Percentiles rank a stretch among this genome's conserved stretches.
Conservation (phyloP, 148 eudicot species). For the Camellia sinensis region DNA sequence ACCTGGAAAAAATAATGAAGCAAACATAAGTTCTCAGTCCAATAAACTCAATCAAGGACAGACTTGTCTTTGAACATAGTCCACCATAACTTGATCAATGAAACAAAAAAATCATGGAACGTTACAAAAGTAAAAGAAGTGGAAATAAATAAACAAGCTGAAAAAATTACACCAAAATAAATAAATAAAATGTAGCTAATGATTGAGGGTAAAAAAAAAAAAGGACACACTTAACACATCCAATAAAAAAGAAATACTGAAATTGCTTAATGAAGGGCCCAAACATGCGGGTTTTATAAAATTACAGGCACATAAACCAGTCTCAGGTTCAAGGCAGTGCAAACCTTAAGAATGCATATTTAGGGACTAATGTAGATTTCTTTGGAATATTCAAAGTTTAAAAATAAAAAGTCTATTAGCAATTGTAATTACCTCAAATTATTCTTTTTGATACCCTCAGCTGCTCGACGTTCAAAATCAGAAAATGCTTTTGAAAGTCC, state of each 20-base stretch:
- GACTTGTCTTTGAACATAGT: neutral
- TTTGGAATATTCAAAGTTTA: neutral
- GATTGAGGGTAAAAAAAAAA: neutral
- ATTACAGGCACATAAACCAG: neutral
- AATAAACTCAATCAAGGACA: neutral
- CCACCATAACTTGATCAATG: neutral
- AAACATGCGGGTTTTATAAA: neutral
- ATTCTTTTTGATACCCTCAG: conserved; percentile 36
- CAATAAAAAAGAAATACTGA: neutral
- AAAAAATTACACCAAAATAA: neutral
- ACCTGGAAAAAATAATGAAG: conserved; percentile 34
- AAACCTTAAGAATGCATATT: neutral
- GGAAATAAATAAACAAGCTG: neutral
- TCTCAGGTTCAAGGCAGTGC: neutral
- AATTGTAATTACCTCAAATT: conserved; percentile 50
- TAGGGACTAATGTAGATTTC: neutral
- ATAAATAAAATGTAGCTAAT: neutral
- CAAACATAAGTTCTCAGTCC: neutral
- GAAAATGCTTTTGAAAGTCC: conserved; percentile 38
- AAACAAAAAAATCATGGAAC: neutral
- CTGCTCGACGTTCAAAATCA: conserved; percentile 46
- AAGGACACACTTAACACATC: neutral
- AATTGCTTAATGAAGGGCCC: neutral
- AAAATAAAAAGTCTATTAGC: neutral
- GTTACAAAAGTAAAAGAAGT: neutral